Evolutionary conservation across 73 alveolate genomes (phyloP).

Genomic region (Paramecium bursaria): DNA sequence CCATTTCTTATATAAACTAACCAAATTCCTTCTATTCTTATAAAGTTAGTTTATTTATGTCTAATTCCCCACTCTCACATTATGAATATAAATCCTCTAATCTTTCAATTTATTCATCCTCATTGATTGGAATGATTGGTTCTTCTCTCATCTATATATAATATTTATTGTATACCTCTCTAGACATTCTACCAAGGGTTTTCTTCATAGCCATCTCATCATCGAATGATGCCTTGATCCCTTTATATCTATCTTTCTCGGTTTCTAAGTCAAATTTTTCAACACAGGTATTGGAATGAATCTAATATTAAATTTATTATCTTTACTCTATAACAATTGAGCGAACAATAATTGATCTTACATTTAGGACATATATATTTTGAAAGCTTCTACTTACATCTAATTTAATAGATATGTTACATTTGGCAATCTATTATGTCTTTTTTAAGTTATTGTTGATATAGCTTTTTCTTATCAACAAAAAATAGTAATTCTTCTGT

Average conservation of each 20-base stretch:
- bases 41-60: constrained; percentile 11
- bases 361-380: constrained; percentile 53
- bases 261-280: background rate
- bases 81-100: constrained; percentile 2
- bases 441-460: background rate
- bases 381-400: background rate
- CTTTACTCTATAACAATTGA: constrained; percentile 20
- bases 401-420: background rate
- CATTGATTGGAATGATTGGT: constrained; percentile 33
- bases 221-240: constrained; percentile 23
- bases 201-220: constrained; percentile 16
- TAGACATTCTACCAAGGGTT: background rate
- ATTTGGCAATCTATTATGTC: background rate
- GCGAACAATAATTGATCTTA: constrained; percentile 4
- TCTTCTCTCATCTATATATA: constrained; percentile 12
- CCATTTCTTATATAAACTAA: background rate
- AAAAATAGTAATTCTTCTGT: constrained; percentile 7
- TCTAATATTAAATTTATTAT: too few relatives aligned
- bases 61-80: background rate
- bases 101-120: constrained; percentile 25
- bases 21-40: constrained; percentile 36
- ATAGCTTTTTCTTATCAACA: background rate
- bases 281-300: constrained; percentile 10
- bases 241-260: constrained; percentile 12
- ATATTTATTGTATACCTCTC: background rate